Conservation (phyloP, 306 rosid genomes). For the Fragaria vesca region DNA sequence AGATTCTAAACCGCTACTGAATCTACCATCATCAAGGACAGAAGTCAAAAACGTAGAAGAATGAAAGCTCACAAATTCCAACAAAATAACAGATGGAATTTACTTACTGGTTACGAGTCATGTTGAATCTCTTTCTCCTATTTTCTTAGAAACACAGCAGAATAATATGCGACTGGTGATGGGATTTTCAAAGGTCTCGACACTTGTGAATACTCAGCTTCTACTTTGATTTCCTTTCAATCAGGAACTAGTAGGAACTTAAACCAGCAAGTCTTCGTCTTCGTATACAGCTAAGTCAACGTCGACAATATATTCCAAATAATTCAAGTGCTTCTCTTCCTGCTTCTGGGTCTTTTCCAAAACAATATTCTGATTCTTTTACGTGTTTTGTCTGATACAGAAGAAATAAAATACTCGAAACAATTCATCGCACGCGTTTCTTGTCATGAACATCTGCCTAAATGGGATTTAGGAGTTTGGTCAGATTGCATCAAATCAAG, state of each 20-base stretch:
- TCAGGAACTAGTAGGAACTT: not conserved
- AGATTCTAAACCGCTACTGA: constrained; percentile 45
- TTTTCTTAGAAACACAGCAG: not conserved
- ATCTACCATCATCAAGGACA: constrained; percentile 34
- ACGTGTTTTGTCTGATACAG: not conserved
- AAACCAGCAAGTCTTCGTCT: not conserved
- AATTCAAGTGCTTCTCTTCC: not conserved
- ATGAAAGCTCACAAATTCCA: not conserved
- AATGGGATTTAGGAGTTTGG: not conserved
- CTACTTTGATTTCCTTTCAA: not conserved
- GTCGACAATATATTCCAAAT: not conserved
- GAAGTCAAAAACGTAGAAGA: not conserved
- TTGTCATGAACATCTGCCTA: not conserved
- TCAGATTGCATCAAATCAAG: not conserved
- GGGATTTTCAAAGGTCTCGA: not conserved
- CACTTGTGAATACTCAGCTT: not conserved
- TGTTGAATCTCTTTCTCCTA: not conserved
- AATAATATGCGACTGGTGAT: not conserved
- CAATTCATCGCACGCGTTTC: not conserved
- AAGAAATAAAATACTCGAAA: not conserved
- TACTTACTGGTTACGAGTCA: not conserved
- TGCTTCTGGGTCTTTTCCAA: not conserved
- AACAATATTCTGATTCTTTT: not conserved
- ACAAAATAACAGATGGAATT: not conserved
- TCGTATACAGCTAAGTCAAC: not conserved